These are phyloP conservation scores for Phaeosphaeria sp. DNA, from an alignment of 2,329 filamentous ascomycete species.

Conservation along the genomic window DNA sequence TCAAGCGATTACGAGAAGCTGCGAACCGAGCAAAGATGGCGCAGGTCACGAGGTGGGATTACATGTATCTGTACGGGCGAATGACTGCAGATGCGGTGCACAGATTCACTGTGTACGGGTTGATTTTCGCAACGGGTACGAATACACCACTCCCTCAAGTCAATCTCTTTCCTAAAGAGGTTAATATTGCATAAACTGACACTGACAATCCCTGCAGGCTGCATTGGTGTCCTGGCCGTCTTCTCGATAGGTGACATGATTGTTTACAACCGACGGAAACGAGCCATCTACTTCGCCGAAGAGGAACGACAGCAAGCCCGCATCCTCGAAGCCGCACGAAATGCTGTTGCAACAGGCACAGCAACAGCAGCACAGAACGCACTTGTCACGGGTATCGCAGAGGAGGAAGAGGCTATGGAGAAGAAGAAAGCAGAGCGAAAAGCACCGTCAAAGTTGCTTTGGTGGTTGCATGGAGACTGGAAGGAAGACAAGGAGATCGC, in stretches of 20 bases:
- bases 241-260: conserved; percentile 72
- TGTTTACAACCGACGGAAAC: conserved; percentile 70
- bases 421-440: conserved; percentile 44
- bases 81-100: conserved; percentile 65
- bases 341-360: conserved; percentile 51
- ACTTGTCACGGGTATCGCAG: conserved; percentile 65
- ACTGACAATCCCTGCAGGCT: conserved; percentile 51
- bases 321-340: conserved; percentile 53
- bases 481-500: conserved; percentile 46
- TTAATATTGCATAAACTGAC: not conserved
- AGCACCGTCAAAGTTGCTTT: conserved; percentile 38
- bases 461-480: conserved; percentile 48
- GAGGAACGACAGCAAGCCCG: conserved; percentile 55
- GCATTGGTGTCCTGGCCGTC: conserved; percentile 66
- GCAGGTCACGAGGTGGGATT: conserved; percentile 62
- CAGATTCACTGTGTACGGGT: conserved; percentile 63
- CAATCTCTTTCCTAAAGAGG: conserved; percentile 14
- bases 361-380: conserved; percentile 60
- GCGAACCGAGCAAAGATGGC: conserved; percentile 55
- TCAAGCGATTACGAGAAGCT: conserved; percentile 58
- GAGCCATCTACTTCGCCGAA: conserved; percentile 65
- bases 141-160: not conserved
- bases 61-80: conserved; percentile 44
- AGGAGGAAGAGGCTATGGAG: conserved; percentile 61
- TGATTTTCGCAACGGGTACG: conserved; percentile 69